phyloP scores from a whole-genome alignment of 2,329 filamentous ascomycete species.

The Botrytis pseudocinerea region DNA sequence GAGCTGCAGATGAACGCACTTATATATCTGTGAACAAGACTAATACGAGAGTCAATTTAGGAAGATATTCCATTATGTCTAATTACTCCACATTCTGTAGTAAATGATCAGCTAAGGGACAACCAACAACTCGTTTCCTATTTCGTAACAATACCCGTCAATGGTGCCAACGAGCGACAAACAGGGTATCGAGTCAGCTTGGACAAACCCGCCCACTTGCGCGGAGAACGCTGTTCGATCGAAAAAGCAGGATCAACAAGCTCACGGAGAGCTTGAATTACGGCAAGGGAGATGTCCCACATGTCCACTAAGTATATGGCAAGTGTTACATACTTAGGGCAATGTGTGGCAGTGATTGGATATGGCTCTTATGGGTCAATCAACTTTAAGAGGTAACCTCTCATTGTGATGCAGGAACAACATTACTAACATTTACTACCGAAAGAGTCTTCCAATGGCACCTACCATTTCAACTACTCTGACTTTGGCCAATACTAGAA shows the following conservation, averaged over 20 bases:
- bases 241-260: not conserved
- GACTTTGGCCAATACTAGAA: not conserved
- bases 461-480: not conserved
- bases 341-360: not conserved
- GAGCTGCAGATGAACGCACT: not conserved
- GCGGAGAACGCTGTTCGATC: conserved; percentile 9
- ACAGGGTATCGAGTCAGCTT: conserved; percentile 7
- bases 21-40: conserved; percentile 14
- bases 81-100: conserved; percentile 10
- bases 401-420: conserved; percentile 14
- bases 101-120: conserved; percentile 7
- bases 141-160: conserved; percentile 10
- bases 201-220: not conserved
- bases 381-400: not conserved
- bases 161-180: conserved; percentile 16
- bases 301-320: not conserved
- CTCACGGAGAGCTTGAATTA: not conserved
- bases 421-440: not conserved
- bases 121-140: not conserved
- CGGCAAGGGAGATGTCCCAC: not conserved
- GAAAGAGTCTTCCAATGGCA: not conserved
- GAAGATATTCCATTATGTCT: not conserved
- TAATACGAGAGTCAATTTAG: conserved; percentile 11
- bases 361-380: not conserved
- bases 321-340: not conserved